Percentiles rank a stretch among this genome's conserved stretches.
Conservation (phyloP, 2,329 filamentous ascomycete species). For the Aspergillus oerlinghausenensis region DNA sequence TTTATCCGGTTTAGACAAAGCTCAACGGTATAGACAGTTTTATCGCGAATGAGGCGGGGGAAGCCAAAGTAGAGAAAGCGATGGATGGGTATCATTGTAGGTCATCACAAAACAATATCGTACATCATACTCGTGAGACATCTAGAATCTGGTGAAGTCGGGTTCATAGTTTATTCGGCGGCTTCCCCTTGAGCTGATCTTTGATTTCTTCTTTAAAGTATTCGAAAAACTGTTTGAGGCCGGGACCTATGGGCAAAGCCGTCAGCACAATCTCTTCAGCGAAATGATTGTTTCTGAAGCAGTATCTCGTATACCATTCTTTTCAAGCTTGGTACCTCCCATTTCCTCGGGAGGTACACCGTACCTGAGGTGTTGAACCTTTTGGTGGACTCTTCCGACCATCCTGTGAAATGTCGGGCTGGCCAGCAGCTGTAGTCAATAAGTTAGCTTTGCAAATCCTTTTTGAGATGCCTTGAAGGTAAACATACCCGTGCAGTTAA, state of each 20-base stretch:
- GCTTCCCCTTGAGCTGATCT: slow-evolving; percentile 38
- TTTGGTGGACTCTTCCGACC: slow-evolving; percentile 41
- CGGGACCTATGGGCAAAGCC: slow-evolving; percentile 16
- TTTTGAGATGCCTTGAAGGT: not conserved
- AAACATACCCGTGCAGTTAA: slow-evolving; percentile 34
- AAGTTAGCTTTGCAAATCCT: slow-evolving; percentile 6
- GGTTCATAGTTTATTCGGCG: slow-evolving; percentile 26
- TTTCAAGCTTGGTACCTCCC: slow-evolving; percentile 39
- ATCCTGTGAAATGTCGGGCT: slow-evolving; percentile 42
- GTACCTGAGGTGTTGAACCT: slow-evolving; percentile 38
- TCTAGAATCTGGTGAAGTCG: not conserved
- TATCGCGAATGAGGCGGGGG: not conserved
- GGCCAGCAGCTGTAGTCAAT: slow-evolving; percentile 32
- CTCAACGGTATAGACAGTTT: not conserved
- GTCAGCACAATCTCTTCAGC: slow-evolving; percentile 5
- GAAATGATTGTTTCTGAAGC: not conserved
- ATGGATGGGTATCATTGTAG: slow-evolving; percentile 18
- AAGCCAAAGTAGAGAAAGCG: not conserved
- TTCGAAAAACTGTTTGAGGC: slow-evolving; percentile 30
- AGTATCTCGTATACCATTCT: slow-evolving; percentile 23
- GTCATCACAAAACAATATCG: slow-evolving; percentile 10
- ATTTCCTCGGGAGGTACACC: slow-evolving; percentile 41
- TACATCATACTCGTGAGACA: not conserved
- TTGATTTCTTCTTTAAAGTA: slow-evolving; percentile 42
- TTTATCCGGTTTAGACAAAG: slow-evolving; percentile 14